These are phyloP conservation scores for Tetrapyrgos nigripes DNA, from an alignment of 1,284 basidiomycete genomes.

Conservation along the genomic window DNA sequence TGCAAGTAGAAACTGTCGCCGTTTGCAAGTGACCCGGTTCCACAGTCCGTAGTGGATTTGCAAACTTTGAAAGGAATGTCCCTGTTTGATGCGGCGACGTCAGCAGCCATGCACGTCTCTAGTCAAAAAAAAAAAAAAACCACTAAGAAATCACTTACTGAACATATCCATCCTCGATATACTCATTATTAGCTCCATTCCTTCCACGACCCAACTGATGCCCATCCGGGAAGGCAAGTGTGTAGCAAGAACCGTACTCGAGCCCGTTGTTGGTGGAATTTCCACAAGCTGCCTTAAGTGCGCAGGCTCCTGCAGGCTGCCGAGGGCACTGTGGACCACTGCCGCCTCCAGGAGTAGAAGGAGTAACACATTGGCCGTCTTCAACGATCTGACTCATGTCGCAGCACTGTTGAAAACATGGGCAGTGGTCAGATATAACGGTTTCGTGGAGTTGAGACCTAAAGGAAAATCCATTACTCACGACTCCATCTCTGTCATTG, in stretches of 20 bases:
- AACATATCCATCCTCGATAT: slow-evolving; percentile 6
- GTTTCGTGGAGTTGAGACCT: background rate
- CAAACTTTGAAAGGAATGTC: slow-evolving; percentile 9
- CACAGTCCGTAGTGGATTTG: slow-evolving; percentile 5
- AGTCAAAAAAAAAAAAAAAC: background rate
- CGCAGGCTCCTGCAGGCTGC: slow-evolving; percentile 4
- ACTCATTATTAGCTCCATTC: background rate
- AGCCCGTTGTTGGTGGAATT: slow-evolving; percentile 1
- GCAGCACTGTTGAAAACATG: background rate
- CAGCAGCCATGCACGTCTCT: background rate
- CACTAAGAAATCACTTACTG: background rate
- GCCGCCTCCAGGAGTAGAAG: background rate
- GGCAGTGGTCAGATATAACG: background rate
- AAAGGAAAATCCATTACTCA: background rate
- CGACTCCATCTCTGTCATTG: background rate
- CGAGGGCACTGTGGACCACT: background rate
- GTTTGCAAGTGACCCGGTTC: background rate
- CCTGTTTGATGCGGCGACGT: background rate
- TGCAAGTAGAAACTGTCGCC: background rate
- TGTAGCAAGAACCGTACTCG: slow-evolving; percentile 7
- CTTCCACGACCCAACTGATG: slow-evolving; percentile 1
- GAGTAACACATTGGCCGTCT: background rate
- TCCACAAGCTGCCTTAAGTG: slow-evolving; percentile 4
- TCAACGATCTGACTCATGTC: background rate
- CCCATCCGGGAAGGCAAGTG: slow-evolving; percentile 2